A percentile compares a stretch with the other conserved stretches of the same genome.
Evolutionary conservation across 139 green algal species (phyloP).

Genomic region (Micractinium sp.): DNA sequence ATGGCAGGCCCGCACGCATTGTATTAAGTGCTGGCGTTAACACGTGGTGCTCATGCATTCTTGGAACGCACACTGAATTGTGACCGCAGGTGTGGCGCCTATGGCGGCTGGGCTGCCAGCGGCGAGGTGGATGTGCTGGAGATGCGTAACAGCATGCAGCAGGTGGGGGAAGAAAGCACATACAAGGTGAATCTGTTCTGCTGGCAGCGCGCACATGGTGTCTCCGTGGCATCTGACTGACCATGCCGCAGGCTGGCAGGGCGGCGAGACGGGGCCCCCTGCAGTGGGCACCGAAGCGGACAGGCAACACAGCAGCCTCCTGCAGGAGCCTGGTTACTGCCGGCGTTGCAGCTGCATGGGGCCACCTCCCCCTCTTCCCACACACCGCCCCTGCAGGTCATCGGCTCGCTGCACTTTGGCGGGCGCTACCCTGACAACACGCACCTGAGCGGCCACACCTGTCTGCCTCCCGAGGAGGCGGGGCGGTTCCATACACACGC

Average conservation of each 20-base stretch:
- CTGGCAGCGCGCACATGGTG: background rate
- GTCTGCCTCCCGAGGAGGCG: background rate
- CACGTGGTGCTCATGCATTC: background rate
- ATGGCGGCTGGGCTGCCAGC: slow-evolving; percentile 5
- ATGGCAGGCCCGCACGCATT: background rate
- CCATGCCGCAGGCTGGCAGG: no score
- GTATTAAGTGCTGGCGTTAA: background rate
- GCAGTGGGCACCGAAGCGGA: no score
- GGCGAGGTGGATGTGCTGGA: slow-evolving; percentile 7
- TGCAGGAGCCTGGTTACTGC: background rate
- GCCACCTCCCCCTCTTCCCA: no score
- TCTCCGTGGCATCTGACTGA: background rate
- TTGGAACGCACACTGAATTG: no score
- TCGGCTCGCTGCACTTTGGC: slow-evolving; percentile 1
- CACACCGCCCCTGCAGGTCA: background rate
- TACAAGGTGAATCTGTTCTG: no score
- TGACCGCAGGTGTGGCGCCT: background rate
- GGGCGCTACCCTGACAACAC: background rate
- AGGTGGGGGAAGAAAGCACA: background rate
- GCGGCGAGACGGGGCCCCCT: no score
- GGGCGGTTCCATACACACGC: background rate
- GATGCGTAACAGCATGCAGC: background rate
- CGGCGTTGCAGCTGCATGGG: background rate
- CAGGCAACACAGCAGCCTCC: no score
- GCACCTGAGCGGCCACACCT: background rate